Percentiles rank a stretch among this genome's conserved stretches.
These are phyloP conservation scores for Candida freyschussii DNA, from an alignment of 1,139 yeast species.

Conservation along the genomic window DNA sequence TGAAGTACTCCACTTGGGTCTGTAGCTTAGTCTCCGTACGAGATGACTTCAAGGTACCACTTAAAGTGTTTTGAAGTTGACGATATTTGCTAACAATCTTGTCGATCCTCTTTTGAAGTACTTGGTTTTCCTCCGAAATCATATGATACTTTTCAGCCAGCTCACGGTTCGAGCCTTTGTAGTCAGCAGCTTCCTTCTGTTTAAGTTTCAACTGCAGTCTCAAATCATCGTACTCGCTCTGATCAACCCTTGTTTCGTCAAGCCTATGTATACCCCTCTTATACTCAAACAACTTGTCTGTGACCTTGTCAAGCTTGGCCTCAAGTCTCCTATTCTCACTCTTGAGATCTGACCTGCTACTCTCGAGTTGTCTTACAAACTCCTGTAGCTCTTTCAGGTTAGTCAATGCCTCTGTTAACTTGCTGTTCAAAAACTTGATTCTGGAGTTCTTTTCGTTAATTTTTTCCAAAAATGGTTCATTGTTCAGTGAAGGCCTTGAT, in stretches of 20 bases:
- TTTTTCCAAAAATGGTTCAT: constrained; percentile 23
- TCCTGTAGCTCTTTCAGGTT: constrained; percentile 21
- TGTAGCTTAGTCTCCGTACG: constrained; percentile 13
- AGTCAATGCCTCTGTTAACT: constrained; percentile 14
- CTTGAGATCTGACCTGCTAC: constrained; percentile 13
- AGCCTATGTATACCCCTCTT: constrained; percentile 11
- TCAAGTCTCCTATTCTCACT: constrained; percentile 20
- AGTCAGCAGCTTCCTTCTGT: constrained; percentile 19
- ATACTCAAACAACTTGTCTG: constrained; percentile 23
- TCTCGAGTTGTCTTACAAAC: constrained; percentile 21
- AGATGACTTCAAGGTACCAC: constrained; percentile 3
- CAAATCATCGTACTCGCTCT: constrained; percentile 11
- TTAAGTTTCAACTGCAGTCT: constrained; percentile 14
- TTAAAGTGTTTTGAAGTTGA: constrained; percentile 15
- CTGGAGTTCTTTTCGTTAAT: constrained; percentile 26
- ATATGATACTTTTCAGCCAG: constrained; percentile 24
- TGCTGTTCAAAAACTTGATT: constrained; percentile 16
- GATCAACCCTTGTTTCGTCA: constrained; percentile 6
- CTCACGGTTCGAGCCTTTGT: constrained; percentile 28
- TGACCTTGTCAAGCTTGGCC: constrained; percentile 19
- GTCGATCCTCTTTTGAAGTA: constrained; percentile 20
- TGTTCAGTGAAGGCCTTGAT: constrained; percentile 1
- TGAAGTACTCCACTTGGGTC: constrained; percentile 23
- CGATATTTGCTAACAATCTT: constrained; percentile 17
- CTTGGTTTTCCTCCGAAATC: constrained; percentile 20